Percentiles rank a stretch among this genome's conserved stretches.
Evolutionary conservation across 1,284 basidiomycete genomes (phyloP).

Genomic region (Puccinia horiana): DNA sequence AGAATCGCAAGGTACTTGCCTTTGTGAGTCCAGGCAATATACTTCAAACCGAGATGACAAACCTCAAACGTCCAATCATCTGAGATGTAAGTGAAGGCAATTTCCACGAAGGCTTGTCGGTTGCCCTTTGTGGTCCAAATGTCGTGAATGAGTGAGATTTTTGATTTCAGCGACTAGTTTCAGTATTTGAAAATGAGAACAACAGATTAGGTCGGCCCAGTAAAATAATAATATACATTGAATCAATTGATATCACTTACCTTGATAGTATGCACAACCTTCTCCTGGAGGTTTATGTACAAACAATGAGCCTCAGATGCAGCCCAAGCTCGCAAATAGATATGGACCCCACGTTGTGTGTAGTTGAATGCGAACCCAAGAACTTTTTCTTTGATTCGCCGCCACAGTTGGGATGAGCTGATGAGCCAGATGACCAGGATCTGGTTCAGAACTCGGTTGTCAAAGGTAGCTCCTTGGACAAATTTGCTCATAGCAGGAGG

Average conservation of each 20-base stretch:
- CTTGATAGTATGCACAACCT: not conserved
- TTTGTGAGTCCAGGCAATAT: conserved; percentile 6
- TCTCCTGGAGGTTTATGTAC: conserved; percentile 7
- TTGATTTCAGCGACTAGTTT: not conserved
- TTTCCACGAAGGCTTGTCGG: not conserved
- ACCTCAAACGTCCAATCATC: not conserved
- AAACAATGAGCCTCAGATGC: not conserved
- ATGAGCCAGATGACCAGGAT: conserved; percentile 23
- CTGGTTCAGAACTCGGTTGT: not conserved
- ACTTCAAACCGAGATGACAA: conserved; percentile 1
- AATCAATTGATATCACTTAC: not conserved
- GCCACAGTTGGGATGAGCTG: not conserved
- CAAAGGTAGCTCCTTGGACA: not conserved
- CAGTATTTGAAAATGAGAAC: not conserved
- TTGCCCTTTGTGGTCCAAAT: conserved; percentile 32
- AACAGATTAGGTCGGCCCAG: no score
- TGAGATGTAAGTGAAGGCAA: not conserved
- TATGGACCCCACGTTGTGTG: not conserved
- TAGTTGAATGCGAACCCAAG: not conserved
- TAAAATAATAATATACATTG: not conserved
- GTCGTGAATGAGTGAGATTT: conserved; percentile 9
- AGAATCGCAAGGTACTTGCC: conserved; percentile 14
- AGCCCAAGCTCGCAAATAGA: not conserved
- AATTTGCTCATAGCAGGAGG: not conserved
- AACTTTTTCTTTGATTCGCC: not conserved